These are phyloP conservation scores for Colletotrichum euphorbiae DNA, from an alignment of 2,329 filamentous ascomycete genomes.

Conservation along the genomic window DNA sequence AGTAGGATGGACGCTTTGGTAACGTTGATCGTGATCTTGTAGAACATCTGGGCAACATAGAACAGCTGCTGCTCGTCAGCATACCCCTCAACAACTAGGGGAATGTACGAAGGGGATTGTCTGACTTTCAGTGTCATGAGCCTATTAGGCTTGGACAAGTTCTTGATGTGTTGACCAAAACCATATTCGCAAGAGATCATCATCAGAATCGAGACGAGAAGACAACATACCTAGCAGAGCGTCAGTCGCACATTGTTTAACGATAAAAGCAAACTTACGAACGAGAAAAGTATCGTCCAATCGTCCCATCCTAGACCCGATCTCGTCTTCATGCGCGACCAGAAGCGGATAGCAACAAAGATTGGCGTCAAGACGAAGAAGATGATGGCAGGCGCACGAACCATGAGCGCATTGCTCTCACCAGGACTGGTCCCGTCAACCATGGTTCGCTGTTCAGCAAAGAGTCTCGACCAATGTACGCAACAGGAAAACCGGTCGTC, in stretches of 20 bases:
- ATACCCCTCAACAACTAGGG: rapidly evolving
- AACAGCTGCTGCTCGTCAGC: slow-evolving; percentile 54
- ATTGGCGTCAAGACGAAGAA: slow-evolving; percentile 57
- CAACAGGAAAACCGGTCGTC: background rate
- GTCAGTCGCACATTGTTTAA: background rate
- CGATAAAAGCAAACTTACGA: slow-evolving; percentile 45
- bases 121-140: slow-evolving; percentile 52
- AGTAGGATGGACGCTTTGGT: slow-evolving; percentile 65
- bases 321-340: slow-evolving; percentile 52
- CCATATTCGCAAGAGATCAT: slow-evolving; percentile 55
- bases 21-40: slow-evolving; percentile 65
- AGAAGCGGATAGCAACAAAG: slow-evolving; percentile 54
- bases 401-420: slow-evolving; percentile 53
- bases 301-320: slow-evolving; percentile 56
- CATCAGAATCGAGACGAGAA: slow-evolving; percentile 53
- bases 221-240: slow-evolving; percentile 48
- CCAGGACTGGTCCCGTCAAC: slow-evolving; percentile 47
- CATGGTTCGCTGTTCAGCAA: slow-evolving; percentile 38
- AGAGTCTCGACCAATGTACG: background rate
- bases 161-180: slow-evolving; percentile 55
- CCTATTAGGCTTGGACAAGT: slow-evolving; percentile 49
- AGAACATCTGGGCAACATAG: slow-evolving; percentile 63
- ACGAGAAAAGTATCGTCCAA: slow-evolving; percentile 55
- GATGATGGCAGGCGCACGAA: slow-evolving; percentile 53
- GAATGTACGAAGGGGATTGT: no score